Conservation (phyloP, 2,329 filamentous ascomycete species). For the Dactylonectria estremocensis region DNA sequence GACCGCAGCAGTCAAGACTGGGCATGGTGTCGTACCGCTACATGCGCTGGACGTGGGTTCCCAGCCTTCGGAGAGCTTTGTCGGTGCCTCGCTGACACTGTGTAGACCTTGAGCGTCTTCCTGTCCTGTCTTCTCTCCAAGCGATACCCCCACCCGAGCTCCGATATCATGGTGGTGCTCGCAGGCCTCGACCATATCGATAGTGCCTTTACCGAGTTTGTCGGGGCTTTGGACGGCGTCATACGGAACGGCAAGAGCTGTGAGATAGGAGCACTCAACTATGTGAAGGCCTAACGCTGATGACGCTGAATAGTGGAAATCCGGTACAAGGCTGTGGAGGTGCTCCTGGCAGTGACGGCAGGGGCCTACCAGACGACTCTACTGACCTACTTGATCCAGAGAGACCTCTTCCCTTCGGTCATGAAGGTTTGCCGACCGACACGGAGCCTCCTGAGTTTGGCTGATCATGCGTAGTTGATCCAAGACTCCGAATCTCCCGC, state of each 20-base stretch:
- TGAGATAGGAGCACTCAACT: slow-evolving; percentile 59
- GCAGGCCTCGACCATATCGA: slow-evolving; percentile 93
- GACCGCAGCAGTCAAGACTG: slow-evolving; percentile 76
- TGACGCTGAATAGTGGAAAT: slow-evolving; percentile 73
- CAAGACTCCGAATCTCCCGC: slow-evolving; percentile 80
- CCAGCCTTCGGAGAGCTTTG: slow-evolving; percentile 54
- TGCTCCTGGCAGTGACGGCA: slow-evolving; percentile 86
- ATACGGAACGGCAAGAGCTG: slow-evolving; percentile 82
- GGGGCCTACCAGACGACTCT: slow-evolving; percentile 97
- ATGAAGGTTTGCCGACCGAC: slow-evolving; percentile 79
- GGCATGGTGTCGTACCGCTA: slow-evolving; percentile 74
- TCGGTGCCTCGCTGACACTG: slow-evolving; percentile 40
- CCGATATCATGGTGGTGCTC: slow-evolving; percentile 91
- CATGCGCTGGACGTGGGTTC: slow-evolving; percentile 87
- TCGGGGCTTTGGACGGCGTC: slow-evolving; percentile 83
- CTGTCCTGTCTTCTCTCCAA: slow-evolving; percentile 87
- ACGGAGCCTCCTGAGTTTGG: neutral
- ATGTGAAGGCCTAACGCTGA: slow-evolving; percentile 27
- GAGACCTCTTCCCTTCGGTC: slow-evolving; percentile 92
- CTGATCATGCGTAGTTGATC: slow-evolving; percentile 72
- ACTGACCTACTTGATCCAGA: slow-evolving; percentile 93
- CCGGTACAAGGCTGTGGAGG: slow-evolving; percentile 84
- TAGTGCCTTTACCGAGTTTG: slow-evolving; percentile 88
- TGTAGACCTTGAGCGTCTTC: slow-evolving; percentile 89
- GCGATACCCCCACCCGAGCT: slow-evolving; percentile 94